Percentiles rank a stretch among this genome's conserved stretches.
These are phyloP conservation scores for Penstemon eatonii DNA, from an alignment of 257 asterid genomes.

Conservation along the genomic window DNA sequence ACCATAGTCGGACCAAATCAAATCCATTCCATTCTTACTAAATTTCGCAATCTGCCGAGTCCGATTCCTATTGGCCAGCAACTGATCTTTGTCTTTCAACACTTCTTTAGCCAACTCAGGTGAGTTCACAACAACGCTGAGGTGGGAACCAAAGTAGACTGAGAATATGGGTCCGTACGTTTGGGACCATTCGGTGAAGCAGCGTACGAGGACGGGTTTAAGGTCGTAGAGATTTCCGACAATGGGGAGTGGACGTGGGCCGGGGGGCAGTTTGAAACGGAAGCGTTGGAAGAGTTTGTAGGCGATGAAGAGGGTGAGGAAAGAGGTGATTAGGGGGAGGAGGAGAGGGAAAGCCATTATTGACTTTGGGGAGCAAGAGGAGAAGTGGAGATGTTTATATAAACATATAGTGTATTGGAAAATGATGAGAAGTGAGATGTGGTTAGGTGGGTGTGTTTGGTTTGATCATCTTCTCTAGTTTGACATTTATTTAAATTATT, in stretches of 20 bases:
- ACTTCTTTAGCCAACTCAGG: slow-evolving; percentile 48
- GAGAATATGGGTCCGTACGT: slow-evolving; percentile 57
- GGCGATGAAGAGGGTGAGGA: slow-evolving; percentile 32
- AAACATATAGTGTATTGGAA: not conserved
- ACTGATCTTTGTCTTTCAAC: slow-evolving; percentile 47
- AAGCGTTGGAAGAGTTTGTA: slow-evolving; percentile 45
- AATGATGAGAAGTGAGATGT: not conserved
- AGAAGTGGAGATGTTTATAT: not conserved
- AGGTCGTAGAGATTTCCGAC: slow-evolving; percentile 46
- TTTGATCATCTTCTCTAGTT: too few relatives aligned
- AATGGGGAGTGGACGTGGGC: slow-evolving; percentile 45
- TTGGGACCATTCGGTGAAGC: slow-evolving; percentile 48
- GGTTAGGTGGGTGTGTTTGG: slow-evolving; percentile 28
- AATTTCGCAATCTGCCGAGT: slow-evolving; percentile 43
- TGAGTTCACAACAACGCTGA: slow-evolving; percentile 39
- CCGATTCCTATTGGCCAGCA: slow-evolving; percentile 46
- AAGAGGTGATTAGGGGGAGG: slow-evolving; percentile 22
- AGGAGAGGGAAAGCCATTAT: slow-evolving; percentile 39
- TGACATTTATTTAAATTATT: too few relatives aligned
- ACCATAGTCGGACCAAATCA: slow-evolving; percentile 92
- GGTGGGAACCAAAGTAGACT: slow-evolving; percentile 47
- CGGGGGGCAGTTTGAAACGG: slow-evolving; percentile 48
- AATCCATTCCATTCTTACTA: slow-evolving; percentile 72
- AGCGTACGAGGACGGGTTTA: slow-evolving; percentile 44
- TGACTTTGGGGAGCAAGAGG: not conserved